Evolutionary conservation across 495 filamentous ascomycete genomes (phyloP).

Genomic region (Lophiotrema nucula): DNA sequence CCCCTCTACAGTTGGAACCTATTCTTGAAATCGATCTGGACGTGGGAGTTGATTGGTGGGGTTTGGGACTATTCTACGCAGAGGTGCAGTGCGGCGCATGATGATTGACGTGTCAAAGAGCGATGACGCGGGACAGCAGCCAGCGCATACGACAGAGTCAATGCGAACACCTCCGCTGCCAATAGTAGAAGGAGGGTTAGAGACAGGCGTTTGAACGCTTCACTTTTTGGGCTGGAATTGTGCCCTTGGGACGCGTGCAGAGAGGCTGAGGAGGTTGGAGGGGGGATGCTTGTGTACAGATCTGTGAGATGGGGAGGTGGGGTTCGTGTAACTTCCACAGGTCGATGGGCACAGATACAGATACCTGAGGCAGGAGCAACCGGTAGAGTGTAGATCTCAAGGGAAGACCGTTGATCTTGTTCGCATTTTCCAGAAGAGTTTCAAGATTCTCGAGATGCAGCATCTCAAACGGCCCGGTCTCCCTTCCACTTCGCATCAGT

Average conservation of each 20-base stretch:
- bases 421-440: no score
- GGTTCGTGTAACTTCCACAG: no score
- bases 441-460: no score
- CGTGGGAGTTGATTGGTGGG: no score
- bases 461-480: neutral
- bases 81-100: no score
- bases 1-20: no score
- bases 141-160: neutral
- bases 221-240: constrained; percentile 19
- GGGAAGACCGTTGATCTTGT: no score
- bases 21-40: no score
- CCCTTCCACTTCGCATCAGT: neutral
- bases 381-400: no score
- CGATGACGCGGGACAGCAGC: constrained; percentile 1
- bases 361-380: no score
- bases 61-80: no score
- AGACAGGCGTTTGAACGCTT: neutral
- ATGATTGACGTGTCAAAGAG: constrained; percentile 24
- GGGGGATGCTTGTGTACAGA: neutral
- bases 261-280: neutral
- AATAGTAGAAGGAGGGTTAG: neutral
- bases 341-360: no score
- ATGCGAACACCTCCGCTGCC: neutral
- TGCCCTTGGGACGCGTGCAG: neutral
- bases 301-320: neutral